Evolutionary conservation across 2,329 filamentous ascomycete genomes (phyloP).

Genomic region (Hypoxylon sp.): DNA sequence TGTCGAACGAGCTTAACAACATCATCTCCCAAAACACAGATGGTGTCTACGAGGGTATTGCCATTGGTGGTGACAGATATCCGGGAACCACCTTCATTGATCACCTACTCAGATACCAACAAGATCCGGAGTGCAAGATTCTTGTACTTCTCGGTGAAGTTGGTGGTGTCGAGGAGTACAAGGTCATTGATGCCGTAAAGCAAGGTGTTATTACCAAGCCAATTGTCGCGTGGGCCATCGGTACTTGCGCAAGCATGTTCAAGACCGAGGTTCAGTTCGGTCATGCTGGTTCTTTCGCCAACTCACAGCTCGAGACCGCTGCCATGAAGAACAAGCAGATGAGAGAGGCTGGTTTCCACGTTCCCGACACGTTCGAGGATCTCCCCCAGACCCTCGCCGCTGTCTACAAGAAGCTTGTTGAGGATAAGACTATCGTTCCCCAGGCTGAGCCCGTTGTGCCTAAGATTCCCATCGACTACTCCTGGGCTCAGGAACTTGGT

Average conservation of each 20-base stretch:
- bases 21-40: conserved; percentile 96
- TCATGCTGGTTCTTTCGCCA: conserved; percentile 97
- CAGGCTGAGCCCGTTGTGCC: conserved; percentile 89
- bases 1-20: conserved; percentile 99
- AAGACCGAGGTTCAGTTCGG: conserved; percentile 99
- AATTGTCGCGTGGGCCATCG: conserved; percentile 98
- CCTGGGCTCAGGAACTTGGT: conserved; percentile 98
- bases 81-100: conserved; percentile 99
- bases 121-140: conserved; percentile 97
- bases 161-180: conserved; percentile 99
- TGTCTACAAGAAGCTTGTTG: conserved; percentile 90
- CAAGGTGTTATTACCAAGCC: conserved; percentile 95
- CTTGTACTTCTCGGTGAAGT: conserved; percentile 96
- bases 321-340: conserved; percentile 97
- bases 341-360: conserved; percentile 92
- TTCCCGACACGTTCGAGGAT: conserved; percentile 97
- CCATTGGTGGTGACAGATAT: conserved; percentile 99
- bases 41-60: conserved; percentile 98
- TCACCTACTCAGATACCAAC: conserved; percentile 95
- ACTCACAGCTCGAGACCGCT: conserved; percentile 98
- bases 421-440: conserved; percentile 84
- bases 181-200: conserved; percentile 98
- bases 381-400: conserved; percentile 78
- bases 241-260: conserved; percentile 99
- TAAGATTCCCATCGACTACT: conserved; percentile 99